Conservation (phyloP, 768 basidiomycete species). For the Leucocoprinus sp. region DNA sequence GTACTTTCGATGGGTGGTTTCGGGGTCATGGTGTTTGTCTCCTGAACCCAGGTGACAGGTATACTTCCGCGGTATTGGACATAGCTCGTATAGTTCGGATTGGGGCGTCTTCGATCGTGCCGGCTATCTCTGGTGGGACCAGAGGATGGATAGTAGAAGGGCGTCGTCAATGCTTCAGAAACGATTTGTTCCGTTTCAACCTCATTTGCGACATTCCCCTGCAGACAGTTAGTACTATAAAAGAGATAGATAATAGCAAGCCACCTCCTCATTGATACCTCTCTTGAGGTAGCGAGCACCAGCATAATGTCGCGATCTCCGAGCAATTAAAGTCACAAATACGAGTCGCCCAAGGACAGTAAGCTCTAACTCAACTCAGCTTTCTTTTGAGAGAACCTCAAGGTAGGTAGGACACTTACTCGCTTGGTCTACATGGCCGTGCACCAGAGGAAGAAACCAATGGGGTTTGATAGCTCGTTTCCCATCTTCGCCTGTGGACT, state of each 20-base stretch:
- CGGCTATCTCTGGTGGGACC: constrained; percentile 23
- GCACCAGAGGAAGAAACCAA: constrained; percentile 89
- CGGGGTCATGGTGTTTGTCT: constrained; percentile 81
- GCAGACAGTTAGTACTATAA: not conserved
- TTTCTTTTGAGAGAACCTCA: too few relatives aligned
- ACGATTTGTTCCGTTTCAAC: constrained; percentile 99
- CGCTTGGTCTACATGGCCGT: constrained; percentile 97
- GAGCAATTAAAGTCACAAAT: constrained; percentile 91
- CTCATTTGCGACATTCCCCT: constrained; percentile 98
- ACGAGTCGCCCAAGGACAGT: constrained; percentile 84
- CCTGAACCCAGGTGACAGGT: constrained; percentile 95
- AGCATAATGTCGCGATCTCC: constrained; percentile 90
- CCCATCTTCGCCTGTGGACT: constrained; percentile 21
- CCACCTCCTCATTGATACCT: constrained; percentile 88
- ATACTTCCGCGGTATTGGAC: constrained; percentile 97
- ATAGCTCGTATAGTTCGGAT: constrained; percentile 89
- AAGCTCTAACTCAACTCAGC: constrained; percentile 50
- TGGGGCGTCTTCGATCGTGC: constrained; percentile 41
- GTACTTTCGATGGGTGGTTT: constrained; percentile 93
- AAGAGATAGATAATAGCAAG: constrained; percentile 3
- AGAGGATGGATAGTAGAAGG: constrained; percentile 70
- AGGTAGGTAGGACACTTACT: constrained; percentile 43
- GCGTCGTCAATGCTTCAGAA: constrained; percentile 79
- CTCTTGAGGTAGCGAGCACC: constrained; percentile 92
- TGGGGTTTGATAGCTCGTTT: constrained; percentile 42